phyloP scores from a whole-genome alignment of 2,329 filamentous ascomycete genomes.

The Cordyceps cateniannulata region DNA sequence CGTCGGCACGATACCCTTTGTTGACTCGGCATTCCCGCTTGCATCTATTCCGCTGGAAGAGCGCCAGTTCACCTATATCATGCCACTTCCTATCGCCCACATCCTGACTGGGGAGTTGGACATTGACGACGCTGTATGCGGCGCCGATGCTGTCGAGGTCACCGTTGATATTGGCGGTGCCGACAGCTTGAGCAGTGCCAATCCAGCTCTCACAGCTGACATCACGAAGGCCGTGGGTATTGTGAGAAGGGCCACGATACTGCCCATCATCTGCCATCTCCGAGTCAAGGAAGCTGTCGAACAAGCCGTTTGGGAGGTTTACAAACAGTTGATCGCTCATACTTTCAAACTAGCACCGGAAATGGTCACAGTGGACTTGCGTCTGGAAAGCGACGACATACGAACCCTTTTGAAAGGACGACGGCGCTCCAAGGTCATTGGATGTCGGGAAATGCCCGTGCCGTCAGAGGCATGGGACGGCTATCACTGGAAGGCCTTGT shows the following conservation, averaged over 20 bases:
- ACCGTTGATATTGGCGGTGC: neutral
- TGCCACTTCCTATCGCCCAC: slow-evolving; percentile 53
- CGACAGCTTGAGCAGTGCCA: neutral
- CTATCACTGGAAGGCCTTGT: slow-evolving; percentile 47
- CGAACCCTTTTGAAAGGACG: slow-evolving; percentile 42
- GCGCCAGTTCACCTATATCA: slow-evolving; percentile 59
- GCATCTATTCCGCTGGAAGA: slow-evolving; percentile 54
- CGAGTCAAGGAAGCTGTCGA: slow-evolving; percentile 17
- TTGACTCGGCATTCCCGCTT: slow-evolving; percentile 59
- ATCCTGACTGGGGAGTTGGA: slow-evolving; percentile 49
- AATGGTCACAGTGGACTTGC: slow-evolving; percentile 56
- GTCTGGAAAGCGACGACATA: slow-evolving; percentile 46
- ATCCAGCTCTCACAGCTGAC: neutral
- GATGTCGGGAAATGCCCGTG: slow-evolving; percentile 39
- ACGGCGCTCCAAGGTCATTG: slow-evolving; percentile 56
- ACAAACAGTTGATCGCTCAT: slow-evolving; percentile 52
- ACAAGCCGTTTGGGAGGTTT: slow-evolving; percentile 25
- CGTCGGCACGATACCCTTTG: slow-evolving; percentile 46
- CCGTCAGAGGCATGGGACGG: slow-evolving; percentile 49
- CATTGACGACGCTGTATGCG: slow-evolving; percentile 11
- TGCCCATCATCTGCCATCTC: slow-evolving; percentile 47
- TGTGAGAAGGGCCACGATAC: slow-evolving; percentile 52
- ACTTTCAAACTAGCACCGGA: slow-evolving; percentile 57
- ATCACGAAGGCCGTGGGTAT: slow-evolving; percentile 15
- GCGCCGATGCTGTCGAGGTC: slow-evolving; percentile 5